These are phyloP conservation scores for Chalaropsis ovoidea DNA, from an alignment of 2,329 filamentous ascomycete genomes.

Conservation along the genomic window DNA sequence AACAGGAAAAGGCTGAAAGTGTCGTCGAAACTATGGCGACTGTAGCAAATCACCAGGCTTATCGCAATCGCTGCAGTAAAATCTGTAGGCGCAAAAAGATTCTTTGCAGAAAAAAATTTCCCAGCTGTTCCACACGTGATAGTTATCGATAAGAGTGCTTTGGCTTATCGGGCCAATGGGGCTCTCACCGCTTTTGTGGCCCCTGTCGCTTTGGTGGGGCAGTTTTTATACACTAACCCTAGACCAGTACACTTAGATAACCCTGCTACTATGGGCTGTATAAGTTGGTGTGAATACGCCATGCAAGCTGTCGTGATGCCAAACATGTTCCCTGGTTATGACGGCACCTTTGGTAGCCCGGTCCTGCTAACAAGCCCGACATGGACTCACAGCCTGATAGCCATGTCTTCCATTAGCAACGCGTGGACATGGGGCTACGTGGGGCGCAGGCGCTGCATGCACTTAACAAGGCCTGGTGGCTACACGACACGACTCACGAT, in stretches of 20 bases:
- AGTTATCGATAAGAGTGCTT: slow-evolving; percentile 23
- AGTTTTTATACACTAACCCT: not conserved
- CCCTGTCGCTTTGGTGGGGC: slow-evolving; percentile 14
- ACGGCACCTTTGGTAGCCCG: too few species aligned
- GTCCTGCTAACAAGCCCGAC: too few species aligned
- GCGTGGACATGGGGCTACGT: not conserved
- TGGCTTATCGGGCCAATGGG: slow-evolving; percentile 21
- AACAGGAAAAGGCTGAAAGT: not conserved
- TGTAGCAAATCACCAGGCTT: slow-evolving; percentile 12
- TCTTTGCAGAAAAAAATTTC: slow-evolving; percentile 24
- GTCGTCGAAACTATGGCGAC: slow-evolving; percentile 3
- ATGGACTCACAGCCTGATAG: too few species aligned
- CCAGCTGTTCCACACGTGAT: slow-evolving; percentile 22
- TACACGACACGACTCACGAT: not conserved
- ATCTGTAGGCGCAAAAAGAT: slow-evolving; percentile 14
- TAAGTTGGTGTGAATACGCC: too few species aligned
- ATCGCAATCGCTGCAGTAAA: slow-evolving; percentile 18
- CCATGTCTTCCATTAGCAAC: not conserved
- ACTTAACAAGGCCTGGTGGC: not conserved
- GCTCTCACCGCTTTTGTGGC: slow-evolving; percentile 18
- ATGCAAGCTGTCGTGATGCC: too few species aligned
- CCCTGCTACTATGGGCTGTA: too few species aligned
- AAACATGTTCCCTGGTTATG: too few species aligned
- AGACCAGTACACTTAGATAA: not conserved
- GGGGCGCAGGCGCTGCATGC: not conserved